Conservation (phyloP, 768 basidiomycete genomes). For the Russula earlei region DNA sequence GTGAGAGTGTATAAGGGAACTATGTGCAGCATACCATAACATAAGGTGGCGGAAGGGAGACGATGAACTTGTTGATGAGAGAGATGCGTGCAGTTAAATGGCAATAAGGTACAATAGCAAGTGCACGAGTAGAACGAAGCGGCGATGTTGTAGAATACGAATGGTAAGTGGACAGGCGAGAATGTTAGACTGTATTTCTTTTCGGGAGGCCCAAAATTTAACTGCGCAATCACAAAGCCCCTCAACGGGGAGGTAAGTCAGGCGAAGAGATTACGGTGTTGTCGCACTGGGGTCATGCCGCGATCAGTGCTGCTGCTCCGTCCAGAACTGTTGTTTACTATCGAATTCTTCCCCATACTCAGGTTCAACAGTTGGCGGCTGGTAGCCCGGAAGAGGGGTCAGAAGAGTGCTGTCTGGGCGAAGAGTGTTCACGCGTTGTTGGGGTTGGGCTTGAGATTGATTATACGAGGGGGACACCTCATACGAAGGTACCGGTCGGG, state of each 20-base stretch:
- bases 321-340: conserved; percentile 15
- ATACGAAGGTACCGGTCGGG: not conserved
- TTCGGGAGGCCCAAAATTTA: not conserved
- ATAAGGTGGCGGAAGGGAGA: conserved; percentile 11
- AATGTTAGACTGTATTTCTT: not conserved
- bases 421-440: conserved; percentile 27
- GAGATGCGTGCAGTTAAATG: conserved; percentile 11
- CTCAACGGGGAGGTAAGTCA: not conserved
- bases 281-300: not conserved
- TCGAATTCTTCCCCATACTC: conserved; percentile 19
- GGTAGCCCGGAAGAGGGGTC: conserved; percentile 59
- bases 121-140: conserved; percentile 6
- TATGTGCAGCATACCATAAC: conserved; percentile 19
- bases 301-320: conserved; percentile 11
- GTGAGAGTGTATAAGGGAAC: conserved; percentile 11
- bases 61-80: conserved; percentile 5
- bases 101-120: conserved; percentile 14
- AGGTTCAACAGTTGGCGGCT: conserved; percentile 27
- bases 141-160: conserved; percentile 6
- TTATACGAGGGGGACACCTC: conserved; percentile 11
- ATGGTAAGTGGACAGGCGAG: not conserved
- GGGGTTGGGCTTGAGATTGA: conserved; percentile 13
- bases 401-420: conserved; percentile 59
- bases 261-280: no score
- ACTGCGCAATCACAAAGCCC: not conserved